phyloP scores from a whole-genome alignment of 2,329 filamentous ascomycete species.

The Aspergillus hortae region DNA sequence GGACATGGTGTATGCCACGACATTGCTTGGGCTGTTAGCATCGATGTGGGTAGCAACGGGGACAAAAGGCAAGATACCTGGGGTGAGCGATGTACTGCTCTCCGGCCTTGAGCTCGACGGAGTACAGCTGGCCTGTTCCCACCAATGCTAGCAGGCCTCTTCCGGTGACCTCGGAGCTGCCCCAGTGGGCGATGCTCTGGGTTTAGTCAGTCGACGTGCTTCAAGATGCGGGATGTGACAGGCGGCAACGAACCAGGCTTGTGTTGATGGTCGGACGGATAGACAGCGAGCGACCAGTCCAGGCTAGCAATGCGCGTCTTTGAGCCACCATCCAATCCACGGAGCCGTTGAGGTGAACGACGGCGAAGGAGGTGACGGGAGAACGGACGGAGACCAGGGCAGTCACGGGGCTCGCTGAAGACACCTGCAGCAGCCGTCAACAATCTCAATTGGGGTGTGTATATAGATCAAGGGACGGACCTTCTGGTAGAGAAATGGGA shows the following conservation, averaged over 20 bases:
- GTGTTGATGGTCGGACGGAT: slow-evolving; percentile 73
- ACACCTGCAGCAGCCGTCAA: slow-evolving; percentile 52
- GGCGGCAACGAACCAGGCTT: slow-evolving; percentile 53
- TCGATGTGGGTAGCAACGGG: background rate
- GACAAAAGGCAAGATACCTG: slow-evolving; percentile 39
- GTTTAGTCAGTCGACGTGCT: slow-evolving; percentile 33
- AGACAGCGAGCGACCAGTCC: slow-evolving; percentile 84
- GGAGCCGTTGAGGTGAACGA: slow-evolving; percentile 86
- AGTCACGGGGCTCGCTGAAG: slow-evolving; percentile 81
- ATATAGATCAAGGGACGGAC: slow-evolving; percentile 21
- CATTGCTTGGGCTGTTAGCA: slow-evolving; percentile 55
- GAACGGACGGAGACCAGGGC: slow-evolving; percentile 86
- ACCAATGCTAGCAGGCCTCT: slow-evolving; percentile 80
- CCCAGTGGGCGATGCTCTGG: slow-evolving; percentile 78
- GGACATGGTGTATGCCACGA: slow-evolving; percentile 83
- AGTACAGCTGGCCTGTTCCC: slow-evolving; percentile 85
- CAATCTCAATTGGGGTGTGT: background rate
- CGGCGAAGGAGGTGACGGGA: slow-evolving; percentile 77
- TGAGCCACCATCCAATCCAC: slow-evolving; percentile 94
- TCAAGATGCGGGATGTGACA: no score
- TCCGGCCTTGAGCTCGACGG: slow-evolving; percentile 72
- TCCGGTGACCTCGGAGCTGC: slow-evolving; percentile 82
- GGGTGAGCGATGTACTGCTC: slow-evolving; percentile 93
- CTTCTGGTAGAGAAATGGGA: slow-evolving; percentile 91
- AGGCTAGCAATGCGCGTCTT: slow-evolving; percentile 83